These are phyloP conservation scores for Diaporthe velutina DNA, from an alignment of 2,329 filamentous ascomycete genomes.

Conservation along the genomic window DNA sequence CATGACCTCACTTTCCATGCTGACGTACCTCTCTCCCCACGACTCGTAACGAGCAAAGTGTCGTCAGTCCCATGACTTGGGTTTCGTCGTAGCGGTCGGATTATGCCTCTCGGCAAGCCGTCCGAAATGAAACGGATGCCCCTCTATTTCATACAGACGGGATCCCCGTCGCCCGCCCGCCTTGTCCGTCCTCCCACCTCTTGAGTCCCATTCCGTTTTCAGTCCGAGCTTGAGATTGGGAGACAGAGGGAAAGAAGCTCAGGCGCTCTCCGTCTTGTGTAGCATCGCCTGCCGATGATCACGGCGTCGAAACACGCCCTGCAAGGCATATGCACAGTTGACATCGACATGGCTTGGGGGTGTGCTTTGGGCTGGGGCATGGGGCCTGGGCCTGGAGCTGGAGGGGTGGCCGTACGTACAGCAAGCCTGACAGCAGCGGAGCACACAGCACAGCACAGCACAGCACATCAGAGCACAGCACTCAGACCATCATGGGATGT, in stretches of 20 bases:
- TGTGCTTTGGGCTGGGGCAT: neutral
- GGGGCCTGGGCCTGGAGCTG: neutral
- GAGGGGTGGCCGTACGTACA: conserved; percentile 8
- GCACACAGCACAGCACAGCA: neutral
- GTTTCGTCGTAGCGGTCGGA: neutral
- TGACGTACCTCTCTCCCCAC: neutral
- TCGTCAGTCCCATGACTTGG: conserved; percentile 6
- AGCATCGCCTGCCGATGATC: conserved; percentile 29
- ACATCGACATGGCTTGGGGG: conserved; percentile 10
- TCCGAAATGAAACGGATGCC: conserved; percentile 21
- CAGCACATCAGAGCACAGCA: neutral
- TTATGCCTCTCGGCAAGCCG: conserved; percentile 20
- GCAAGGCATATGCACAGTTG: conserved; percentile 19
- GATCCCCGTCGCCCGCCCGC: conserved; percentile 3
- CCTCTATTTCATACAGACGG: conserved; percentile 9
- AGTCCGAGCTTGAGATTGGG: conserved; percentile 27
- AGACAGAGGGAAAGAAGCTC: conserved; percentile 28
- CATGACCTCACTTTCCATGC: neutral
- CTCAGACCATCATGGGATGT: conserved; percentile 11
- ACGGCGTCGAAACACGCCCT: conserved; percentile 24
- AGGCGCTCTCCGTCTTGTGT: conserved; percentile 25
- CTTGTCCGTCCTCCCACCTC: neutral
- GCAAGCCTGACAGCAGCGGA: neutral
- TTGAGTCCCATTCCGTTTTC: conserved; percentile 24
- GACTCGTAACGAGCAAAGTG: neutral